phyloP scores from a whole-genome alignment of 306 rosid species.

The Malus sieversii region DNA sequence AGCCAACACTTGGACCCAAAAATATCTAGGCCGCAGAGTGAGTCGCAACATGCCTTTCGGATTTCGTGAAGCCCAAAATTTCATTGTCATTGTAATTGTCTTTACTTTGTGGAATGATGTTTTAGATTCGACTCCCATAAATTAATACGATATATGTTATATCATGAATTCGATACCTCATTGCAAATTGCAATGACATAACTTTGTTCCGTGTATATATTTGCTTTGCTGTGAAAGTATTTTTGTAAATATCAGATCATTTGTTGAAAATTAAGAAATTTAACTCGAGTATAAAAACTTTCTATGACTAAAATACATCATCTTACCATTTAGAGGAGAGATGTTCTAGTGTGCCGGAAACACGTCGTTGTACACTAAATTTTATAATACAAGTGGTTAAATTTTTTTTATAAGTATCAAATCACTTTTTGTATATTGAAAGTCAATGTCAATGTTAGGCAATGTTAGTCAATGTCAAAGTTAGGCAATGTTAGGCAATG shows the following conservation, averaged over 20 bases:
- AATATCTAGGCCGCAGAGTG: background rate
- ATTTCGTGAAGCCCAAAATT: background rate
- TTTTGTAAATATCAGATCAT: too few species aligned
- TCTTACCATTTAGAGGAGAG: background rate
- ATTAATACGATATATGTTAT: too few species aligned
- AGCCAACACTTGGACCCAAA: background rate
- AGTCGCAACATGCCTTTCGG: background rate
- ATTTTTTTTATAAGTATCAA: too few species aligned
- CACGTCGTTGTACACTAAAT: too few species aligned
- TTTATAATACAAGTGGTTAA: too few species aligned
- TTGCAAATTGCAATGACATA: background rate
- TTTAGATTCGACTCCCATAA: too few species aligned
- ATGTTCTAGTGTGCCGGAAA: too few species aligned
- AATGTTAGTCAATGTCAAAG: too few species aligned
- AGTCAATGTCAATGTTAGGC: too few species aligned
- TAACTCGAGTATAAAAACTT: constrained; percentile 8
- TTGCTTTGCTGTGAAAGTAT: too few species aligned
- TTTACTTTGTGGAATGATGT: too few species aligned
- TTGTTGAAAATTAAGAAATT: background rate
- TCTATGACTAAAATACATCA: constrained; percentile 14
- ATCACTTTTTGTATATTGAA: rapidly evolving
- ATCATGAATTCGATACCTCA: background rate
- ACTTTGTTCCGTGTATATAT: background rate
- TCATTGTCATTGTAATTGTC: background rate
- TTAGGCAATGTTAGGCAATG: too few species aligned